Evolutionary conservation across 495 filamentous ascomycete genomes (phyloP).

Genomic region (Evernia prunastri): DNA sequence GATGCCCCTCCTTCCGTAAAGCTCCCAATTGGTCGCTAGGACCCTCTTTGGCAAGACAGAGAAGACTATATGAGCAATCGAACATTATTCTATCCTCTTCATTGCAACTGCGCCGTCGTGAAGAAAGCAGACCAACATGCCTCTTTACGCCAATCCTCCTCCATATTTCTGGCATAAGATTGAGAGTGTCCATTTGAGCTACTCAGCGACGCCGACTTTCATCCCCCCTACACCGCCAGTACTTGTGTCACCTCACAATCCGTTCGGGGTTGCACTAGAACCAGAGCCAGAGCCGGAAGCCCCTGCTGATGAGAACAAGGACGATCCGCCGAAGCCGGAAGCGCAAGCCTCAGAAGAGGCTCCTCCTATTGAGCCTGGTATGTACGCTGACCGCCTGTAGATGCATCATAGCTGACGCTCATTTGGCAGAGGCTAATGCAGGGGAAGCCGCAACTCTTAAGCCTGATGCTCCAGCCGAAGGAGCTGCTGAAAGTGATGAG

Average conservation of each 20-base stretch:
- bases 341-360: neutral
- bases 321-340: neutral
- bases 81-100: neutral
- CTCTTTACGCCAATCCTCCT: neutral
- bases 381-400: neutral
- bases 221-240: constrained; percentile 7
- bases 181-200: constrained; percentile 1
- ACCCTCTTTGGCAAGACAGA: neutral
- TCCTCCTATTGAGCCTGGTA: constrained; percentile 8
- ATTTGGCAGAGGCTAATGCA: neutral
- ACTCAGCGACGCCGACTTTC: constrained; percentile 8
- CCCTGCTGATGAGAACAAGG: constrained; percentile 1
- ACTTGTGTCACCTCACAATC: constrained; percentile 1
- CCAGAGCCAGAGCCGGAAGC: constrained; percentile 5
- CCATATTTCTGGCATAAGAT: constrained; percentile 11
- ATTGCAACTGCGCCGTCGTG: neutral
- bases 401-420: neutral
- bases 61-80: neutral
- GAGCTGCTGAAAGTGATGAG: constrained; percentile 25
- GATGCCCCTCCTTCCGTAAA: constrained; percentile 12
- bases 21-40: constrained; percentile 11
- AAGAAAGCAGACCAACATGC: neutral
- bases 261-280: neutral
- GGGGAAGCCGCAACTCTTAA: neutral
- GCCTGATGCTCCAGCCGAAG: constrained; percentile 3